phyloP scores from a whole-genome alignment of 1,284 basidiomycete species.

The Cryptococcus sp. region DNA sequence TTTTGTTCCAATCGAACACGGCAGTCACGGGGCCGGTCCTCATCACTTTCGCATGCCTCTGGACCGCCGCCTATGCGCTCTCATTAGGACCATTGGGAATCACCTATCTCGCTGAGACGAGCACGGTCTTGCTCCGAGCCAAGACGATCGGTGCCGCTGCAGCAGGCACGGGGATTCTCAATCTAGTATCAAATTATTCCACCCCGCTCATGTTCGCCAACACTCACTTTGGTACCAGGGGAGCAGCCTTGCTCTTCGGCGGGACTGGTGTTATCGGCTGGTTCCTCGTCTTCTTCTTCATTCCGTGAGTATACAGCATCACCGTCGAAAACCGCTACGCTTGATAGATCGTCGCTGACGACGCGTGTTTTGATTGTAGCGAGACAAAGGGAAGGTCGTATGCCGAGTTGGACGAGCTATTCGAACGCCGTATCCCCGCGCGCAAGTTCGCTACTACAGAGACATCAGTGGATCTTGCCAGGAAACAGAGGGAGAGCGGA shows the following conservation, averaged over 20 bases:
- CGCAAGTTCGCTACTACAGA: constrained; percentile 14
- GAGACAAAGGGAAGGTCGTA: constrained; percentile 15
- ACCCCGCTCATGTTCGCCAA: constrained; percentile 17
- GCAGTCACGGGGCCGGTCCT: constrained; percentile 6
- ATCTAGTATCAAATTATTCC: constrained; percentile 21
- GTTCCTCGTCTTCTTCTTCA: constrained; percentile 17
- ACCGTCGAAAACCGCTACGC: neutral
- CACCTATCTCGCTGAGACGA: constrained; percentile 19
- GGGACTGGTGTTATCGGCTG: constrained; percentile 6
- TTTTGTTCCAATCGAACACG: constrained; percentile 28
- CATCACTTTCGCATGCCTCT: constrained; percentile 17
- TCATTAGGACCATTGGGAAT: constrained; percentile 25
- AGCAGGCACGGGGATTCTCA: constrained; percentile 6
- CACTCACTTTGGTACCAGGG: constrained; percentile 5
- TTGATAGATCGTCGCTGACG: neutral
- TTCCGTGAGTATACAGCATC: constrained; percentile 1
- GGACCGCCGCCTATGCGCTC: constrained; percentile 29
- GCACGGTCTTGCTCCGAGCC: constrained; percentile 15
- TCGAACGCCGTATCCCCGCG: constrained; percentile 13
- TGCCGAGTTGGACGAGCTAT: constrained; percentile 27
- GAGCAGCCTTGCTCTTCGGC: constrained; percentile 19
- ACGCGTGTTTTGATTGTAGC: neutral
- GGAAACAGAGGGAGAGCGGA: neutral
- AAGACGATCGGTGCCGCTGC: constrained; percentile 23
- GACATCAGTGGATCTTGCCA: constrained; percentile 5